phyloP scores from a whole-genome alignment of 1,284 basidiomycete genomes.

The Mycosarcoma maydis region DNA sequence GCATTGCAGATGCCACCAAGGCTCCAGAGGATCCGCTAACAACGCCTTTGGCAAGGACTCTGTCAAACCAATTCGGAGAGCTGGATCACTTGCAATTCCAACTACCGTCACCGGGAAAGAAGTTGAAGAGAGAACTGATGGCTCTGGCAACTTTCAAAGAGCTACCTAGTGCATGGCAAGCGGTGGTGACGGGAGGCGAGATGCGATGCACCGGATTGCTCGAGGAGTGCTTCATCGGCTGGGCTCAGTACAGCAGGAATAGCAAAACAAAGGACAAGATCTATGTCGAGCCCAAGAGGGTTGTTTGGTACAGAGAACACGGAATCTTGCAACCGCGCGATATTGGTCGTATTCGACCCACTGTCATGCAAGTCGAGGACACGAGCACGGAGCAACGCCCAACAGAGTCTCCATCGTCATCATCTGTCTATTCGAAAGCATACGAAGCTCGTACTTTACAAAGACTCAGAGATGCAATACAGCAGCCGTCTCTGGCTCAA shows the following conservation, averaged over 20 bases:
- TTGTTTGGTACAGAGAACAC: constrained; percentile 26
- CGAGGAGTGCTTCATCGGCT: constrained; percentile 59
- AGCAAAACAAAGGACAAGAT: constrained; percentile 29
- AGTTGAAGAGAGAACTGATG: constrained; percentile 47
- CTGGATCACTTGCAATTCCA: constrained; percentile 42
- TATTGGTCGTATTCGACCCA: constrained; percentile 24
- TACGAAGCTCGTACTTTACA: constrained; percentile 32
- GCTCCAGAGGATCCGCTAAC: constrained; percentile 12
- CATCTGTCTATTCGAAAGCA: constrained; percentile 21
- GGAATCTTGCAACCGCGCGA: constrained; percentile 27
- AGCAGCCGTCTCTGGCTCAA: constrained; percentile 6
- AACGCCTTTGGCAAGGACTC: constrained; percentile 40
- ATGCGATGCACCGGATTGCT: constrained; percentile 54
- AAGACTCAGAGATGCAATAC: constrained; percentile 21
- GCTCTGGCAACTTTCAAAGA: constrained; percentile 51
- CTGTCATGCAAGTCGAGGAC: not conserved
- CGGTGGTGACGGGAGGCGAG: constrained; percentile 48
- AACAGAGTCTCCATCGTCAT: not conserved
- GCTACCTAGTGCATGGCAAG: constrained; percentile 52
- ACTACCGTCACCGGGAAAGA: constrained; percentile 32
- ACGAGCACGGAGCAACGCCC: not conserved
- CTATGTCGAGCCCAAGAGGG: constrained; percentile 32
- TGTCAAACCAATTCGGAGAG: constrained; percentile 45
- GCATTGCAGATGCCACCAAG: not conserved
- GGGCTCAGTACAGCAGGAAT: constrained; percentile 40